Conservation (phyloP, 1,284 basidiomycete species). For the Leccinum insolens region DNA sequence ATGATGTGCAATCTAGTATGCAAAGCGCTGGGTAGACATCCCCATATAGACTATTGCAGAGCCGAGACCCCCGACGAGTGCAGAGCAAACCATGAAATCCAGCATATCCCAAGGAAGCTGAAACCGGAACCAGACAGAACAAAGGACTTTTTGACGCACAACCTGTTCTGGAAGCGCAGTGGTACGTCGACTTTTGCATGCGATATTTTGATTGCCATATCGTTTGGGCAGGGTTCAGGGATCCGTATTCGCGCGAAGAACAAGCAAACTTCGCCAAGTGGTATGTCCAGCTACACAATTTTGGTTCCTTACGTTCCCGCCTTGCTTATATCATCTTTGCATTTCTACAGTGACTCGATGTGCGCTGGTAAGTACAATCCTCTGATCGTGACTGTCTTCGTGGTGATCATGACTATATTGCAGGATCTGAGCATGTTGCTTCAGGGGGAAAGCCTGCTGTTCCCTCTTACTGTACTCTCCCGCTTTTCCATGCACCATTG, state of each 20-base stretch:
- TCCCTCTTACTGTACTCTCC: constrained; percentile 57
- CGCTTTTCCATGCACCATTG: constrained; percentile 54
- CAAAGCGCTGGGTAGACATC: constrained; percentile 41
- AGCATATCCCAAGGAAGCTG: constrained; percentile 47
- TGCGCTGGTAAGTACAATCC: constrained; percentile 43
- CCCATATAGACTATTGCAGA: constrained; percentile 59
- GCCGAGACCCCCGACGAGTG: constrained; percentile 39
- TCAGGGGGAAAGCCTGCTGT: constrained; percentile 41
- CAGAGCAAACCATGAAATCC: constrained; percentile 40
- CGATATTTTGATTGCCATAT: not conserved
- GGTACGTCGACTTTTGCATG: constrained; percentile 40
- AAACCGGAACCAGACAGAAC: constrained; percentile 44
- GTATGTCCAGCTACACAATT: constrained; percentile 35
- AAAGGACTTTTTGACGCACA: constrained; percentile 61
- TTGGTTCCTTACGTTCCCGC: not conserved
- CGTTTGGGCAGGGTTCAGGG: constrained; percentile 32
- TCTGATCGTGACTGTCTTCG: not conserved
- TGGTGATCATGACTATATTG: not conserved
- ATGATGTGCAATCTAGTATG: constrained; percentile 62
- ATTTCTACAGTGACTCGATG: constrained; percentile 39
- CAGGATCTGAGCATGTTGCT: constrained; percentile 44
- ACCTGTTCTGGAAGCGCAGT: constrained; percentile 54
- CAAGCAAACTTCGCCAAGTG: constrained; percentile 54
- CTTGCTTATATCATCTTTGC: not conserved
- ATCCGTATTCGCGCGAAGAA: constrained; percentile 60